Evolutionary conservation across 306 rosid species (phyloP).

Genomic region (Styphnolobium japonicum): DNA sequence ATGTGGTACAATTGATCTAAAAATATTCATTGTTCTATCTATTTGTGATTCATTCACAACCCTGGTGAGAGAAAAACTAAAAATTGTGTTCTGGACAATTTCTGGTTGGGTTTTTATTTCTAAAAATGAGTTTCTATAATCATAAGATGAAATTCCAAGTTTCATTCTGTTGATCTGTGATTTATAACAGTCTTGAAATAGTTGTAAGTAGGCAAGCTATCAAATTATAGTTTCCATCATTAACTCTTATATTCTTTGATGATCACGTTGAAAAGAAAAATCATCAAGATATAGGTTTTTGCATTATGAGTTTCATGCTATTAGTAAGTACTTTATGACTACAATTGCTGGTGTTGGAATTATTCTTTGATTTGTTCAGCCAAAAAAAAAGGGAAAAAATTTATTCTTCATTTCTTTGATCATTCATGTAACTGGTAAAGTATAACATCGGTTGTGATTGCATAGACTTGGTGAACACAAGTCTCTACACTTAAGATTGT

Average conservation of each 20-base stretch:
- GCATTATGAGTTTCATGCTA: constrained; percentile 4
- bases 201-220: neutral
- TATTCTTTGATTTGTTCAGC: neutral
- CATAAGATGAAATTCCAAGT: neutral
- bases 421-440: neutral
- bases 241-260: neutral
- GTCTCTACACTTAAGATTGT: neutral
- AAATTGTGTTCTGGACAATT: neutral
- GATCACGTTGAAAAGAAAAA: neutral
- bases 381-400: neutral
- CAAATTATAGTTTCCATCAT: constrained; percentile 1
- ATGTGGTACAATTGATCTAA: neutral
- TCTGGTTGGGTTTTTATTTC: neutral
- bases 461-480: constrained; percentile 1
- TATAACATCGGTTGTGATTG: neutral
- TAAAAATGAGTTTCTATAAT: neutral
- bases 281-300: neutral
- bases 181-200: neutral
- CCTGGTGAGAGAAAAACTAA: neutral
- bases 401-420: too few relatives aligned
- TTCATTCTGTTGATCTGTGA: neutral
- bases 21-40: neutral
- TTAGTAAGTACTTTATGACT: neutral
- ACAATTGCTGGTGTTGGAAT: neutral
- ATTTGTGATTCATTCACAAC: neutral